Base-by-base conservation (phyloP, 148 eudicot species). In the Amaranthus palmeri region DNA sequence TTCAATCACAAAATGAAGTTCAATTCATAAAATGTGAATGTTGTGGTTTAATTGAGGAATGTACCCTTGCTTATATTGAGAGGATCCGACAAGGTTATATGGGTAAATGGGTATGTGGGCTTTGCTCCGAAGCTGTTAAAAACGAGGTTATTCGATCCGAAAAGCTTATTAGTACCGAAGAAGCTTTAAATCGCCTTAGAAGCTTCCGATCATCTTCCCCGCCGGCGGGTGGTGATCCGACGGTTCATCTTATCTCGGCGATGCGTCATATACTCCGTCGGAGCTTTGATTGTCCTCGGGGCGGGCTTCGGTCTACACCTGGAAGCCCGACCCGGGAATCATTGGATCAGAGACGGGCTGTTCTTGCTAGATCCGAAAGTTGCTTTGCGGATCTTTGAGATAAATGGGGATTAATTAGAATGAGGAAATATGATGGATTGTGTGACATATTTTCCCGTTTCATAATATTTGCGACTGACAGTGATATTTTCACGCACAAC, bases 31-130 rank as follows among this genome's bases (percentile, higher is more conserved):
- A 76, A 74, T 92, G 97, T 78, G 90, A 88, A 13, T 90, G 97
- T 45, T 92, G 97, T 46, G 90, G 91, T 7, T 70, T 92, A 50
- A 90, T 85, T 2, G 97, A 92, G 75, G 97, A 92, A 71, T 92
- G 96, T 64, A 92, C 97, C 10, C 85, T 79, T 50, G 84, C 83
- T 1, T 92, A 92, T 46, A 90, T 92, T 11, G 80, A 88, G 43
- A 81, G 83, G 13, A 85, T 92, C 58, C 87, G 96, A 46, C 77
- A 74, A 61, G 48, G 78, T 40, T 86, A 84, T 50, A 82, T 83
- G 51, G 96, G 97, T n/a, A 86, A 85, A 71, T 92, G 97, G 97
- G 82, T 92, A 12, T 92, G 97, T 48, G 97, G 96, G 0, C 89
- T 92, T 4, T 92, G 97, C 13, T 76, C 86, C 0, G 97, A 92